phyloP scores from a whole-genome alignment of 495 filamentous ascomycete genomes.

The Cercophora scortea region DNA sequence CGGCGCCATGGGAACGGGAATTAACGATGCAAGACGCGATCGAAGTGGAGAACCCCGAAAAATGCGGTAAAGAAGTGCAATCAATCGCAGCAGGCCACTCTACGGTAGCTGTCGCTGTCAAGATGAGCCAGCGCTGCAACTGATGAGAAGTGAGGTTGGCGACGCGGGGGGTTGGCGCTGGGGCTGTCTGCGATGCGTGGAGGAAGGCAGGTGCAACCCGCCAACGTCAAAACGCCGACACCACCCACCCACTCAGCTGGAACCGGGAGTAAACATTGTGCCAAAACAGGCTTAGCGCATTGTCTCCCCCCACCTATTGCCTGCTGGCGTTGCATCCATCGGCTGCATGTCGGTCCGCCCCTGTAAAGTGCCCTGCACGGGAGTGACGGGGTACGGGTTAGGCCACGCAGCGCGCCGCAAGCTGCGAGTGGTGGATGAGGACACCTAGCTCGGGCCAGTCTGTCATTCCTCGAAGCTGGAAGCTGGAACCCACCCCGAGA shows the following conservation, averaged over 20 bases:
- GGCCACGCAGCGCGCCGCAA: background rate
- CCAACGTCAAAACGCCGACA: too few relatives aligned
- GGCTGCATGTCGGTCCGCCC: too few relatives aligned
- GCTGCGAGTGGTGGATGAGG: conserved; percentile 9
- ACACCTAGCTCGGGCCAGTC: conserved; percentile 12
- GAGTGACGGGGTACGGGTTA: too few relatives aligned
- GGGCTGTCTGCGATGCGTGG: too few relatives aligned
- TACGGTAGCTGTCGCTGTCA: too few relatives aligned
- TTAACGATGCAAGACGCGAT: background rate
- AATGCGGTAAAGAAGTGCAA: background rate
- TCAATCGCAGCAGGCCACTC: background rate
- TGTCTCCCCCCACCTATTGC: background rate
- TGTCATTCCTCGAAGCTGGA: too few relatives aligned
- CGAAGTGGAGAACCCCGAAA: background rate
- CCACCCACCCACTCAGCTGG: too few relatives aligned
- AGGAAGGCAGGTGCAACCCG: too few relatives aligned
- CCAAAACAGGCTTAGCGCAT: conserved; percentile 16
- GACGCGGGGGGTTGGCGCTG: background rate
- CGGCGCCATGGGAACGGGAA: conserved; percentile 11
- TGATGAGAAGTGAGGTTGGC: background rate
- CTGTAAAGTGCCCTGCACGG: too few relatives aligned
- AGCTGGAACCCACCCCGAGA: too few relatives aligned
- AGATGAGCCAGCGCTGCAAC: background rate
- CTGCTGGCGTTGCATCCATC: too few relatives aligned
- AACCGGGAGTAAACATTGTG: conserved; percentile 25